A percentile compares a stretch with the other conserved stretches of the same genome.
phyloP scores from a whole-genome alignment of 768 basidiomycete genomes.

The Coprinopsis marcescibilis region DNA sequence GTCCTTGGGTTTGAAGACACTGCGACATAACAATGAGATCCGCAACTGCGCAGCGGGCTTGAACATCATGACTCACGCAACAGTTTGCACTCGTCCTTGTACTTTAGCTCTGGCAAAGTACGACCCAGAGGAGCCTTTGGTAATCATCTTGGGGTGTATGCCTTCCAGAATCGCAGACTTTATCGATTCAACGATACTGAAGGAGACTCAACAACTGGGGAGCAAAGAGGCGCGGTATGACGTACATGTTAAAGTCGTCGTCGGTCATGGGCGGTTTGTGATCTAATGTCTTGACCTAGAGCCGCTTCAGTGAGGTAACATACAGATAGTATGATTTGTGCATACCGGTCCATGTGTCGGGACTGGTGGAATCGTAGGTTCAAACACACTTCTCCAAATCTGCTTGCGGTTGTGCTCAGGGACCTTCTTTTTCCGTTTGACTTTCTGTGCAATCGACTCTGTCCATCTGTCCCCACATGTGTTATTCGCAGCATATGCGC shows the following conservation, averaged over 20 bases:
- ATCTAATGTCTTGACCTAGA: conserved; percentile 72
- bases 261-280: conserved; percentile 74
- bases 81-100: conserved; percentile 72
- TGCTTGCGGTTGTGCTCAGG: conserved; percentile 59
- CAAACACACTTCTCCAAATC: conserved; percentile 79
- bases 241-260: conserved; percentile 65
- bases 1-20: conserved; percentile 90
- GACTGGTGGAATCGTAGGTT: conserved; percentile 44
- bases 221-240: conserved; percentile 7
- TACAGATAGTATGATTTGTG: conserved; percentile 7
- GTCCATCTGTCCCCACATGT: conserved; percentile 56
- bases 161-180: conserved; percentile 67
- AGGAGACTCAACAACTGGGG: not conserved
- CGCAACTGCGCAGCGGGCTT: not conserved
- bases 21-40: conserved; percentile 22
- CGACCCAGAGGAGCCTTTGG: conserved; percentile 84
- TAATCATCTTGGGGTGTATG: conserved; percentile 86
- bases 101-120: conserved; percentile 85
- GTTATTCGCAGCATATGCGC: not conserved
- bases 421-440: conserved; percentile 71
- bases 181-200: conserved; percentile 58
- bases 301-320: conserved; percentile 7
- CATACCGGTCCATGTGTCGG: conserved; percentile 33
- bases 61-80: conserved; percentile 53
- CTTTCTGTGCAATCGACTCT: conserved; percentile 78